phyloP scores from a whole-genome alignment of 805 yeast species.

The Myxozyma udenii region DNA sequence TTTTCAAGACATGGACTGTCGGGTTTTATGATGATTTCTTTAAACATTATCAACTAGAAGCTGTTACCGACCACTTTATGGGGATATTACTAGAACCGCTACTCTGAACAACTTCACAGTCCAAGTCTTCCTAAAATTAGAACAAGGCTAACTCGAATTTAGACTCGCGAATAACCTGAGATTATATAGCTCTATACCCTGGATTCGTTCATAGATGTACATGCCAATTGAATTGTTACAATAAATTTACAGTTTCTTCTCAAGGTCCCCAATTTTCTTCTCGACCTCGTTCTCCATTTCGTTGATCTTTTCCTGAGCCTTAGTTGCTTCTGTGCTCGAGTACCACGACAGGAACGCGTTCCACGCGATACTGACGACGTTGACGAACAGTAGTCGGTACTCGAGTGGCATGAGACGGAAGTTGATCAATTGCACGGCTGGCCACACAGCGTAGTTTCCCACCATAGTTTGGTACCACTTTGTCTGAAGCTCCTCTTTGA shows the following conservation, averaged over 20 bases:
- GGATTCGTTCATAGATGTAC: too few species aligned
- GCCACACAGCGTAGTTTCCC: conserved; percentile 81
- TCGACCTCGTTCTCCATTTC: conserved; percentile 8
- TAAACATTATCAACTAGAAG: conserved; percentile 26
- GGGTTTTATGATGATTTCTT: conserved; percentile 23
- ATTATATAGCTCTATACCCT: too few species aligned
- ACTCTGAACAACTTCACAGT: conserved; percentile 20
- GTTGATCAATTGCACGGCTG: conserved; percentile 64
- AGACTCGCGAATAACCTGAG: too few species aligned
- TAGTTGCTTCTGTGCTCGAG: conserved; percentile 6
- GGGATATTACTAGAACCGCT: conserved; percentile 29
- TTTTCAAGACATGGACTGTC: not conserved
- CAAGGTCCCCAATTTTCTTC: conserved; percentile 1
- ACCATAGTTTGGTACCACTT: conserved; percentile 61
- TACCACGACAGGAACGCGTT: conserved; percentile 64
- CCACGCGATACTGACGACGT: conserved; percentile 75
- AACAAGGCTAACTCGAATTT: not conserved
- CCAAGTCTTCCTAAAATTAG: not conserved
- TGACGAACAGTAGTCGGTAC: conserved; percentile 62
- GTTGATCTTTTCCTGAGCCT: conserved; percentile 8
- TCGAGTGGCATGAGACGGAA: conserved; percentile 43
- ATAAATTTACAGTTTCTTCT: too few species aligned
- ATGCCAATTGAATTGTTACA: too few species aligned
- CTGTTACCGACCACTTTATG: conserved; percentile 27
- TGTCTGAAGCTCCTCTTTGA: conserved; percentile 36